Evolutionary conservation across 306 rosid genomes (phyloP), one percentile per base, ranked within the genome.

Genomic region (Pyrus bretschneideri): DNA sequence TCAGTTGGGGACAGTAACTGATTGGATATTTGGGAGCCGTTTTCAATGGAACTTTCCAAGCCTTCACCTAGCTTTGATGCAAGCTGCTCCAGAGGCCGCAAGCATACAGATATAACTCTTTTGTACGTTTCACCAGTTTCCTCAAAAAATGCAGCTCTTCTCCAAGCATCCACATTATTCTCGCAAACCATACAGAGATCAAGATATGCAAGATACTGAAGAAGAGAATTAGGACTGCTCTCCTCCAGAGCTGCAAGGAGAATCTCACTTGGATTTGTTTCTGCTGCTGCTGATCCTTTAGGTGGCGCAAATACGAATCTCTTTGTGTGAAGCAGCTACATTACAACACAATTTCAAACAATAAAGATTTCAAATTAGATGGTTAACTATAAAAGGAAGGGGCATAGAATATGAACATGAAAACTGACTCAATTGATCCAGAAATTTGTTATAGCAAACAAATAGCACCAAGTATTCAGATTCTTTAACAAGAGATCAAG

Each of bases 241-340:
- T 90, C 93, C 85, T 95, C 99, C 93, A 95, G 67, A 23, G 99
- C 97, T 63, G 88, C 85, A 85, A 95, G 97, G 61, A 95, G 97
- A 81, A 88, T 81, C 79, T 95, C 99, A 49, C 90, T 92, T 40
- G 99, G 99, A 85, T 95, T 95, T 76, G 97, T 92, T 91, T 92
- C 97, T 9, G 97, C 97, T 51, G 99, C 99, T 27, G 99, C 99
- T 17, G 98, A 95, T 81, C 99, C 99, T 86, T 91, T 91, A 52
- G 96, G 97, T 38, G 98, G 98, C 1, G 99, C 99, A 86, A 95
- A 92, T 30, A 86, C 54, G 51, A 81, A 88, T 80, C 98, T 92
- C 90, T 92, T 92, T 19, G 98, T 87, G 62, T 89, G 96, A 67
- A 95, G 80, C 78, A 95, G 98, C 99, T 95, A 69, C 58, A 77